Evolutionary conservation across 495 filamentous ascomycete species (phyloP).

Genomic region (Hyaloscypha variabilis): DNA sequence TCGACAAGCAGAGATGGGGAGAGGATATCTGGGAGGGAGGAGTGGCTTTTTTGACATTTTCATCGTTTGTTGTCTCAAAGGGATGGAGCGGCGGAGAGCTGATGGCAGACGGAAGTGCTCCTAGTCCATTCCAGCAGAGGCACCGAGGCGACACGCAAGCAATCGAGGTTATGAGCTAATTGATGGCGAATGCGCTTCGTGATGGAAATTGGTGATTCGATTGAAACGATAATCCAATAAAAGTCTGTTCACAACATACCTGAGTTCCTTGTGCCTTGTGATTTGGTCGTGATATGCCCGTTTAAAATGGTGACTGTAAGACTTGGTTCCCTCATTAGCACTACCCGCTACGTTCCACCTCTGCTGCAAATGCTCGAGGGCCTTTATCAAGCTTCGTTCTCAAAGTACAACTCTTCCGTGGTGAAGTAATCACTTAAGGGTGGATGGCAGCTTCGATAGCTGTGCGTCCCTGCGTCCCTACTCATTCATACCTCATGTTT

Average conservation of each 20-base stretch:
- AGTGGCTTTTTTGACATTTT: slow-evolving; percentile 26
- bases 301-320: too few species aligned
- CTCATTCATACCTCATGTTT: too few species aligned
- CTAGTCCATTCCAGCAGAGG: slow-evolving; percentile 32
- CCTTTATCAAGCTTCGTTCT: too few species aligned
- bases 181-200: slow-evolving; percentile 15
- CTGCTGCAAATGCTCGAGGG: too few species aligned
- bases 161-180: slow-evolving; percentile 5
- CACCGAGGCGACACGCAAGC: slow-evolving; percentile 16
- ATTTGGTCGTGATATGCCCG: neutral
- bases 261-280: neutral
- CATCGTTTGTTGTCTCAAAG: slow-evolving; percentile 23
- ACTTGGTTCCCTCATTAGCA: too few species aligned
- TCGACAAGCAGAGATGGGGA: slow-evolving; percentile 1
- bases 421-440: too few species aligned
- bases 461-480: too few species aligned
- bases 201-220: slow-evolving; percentile 15
- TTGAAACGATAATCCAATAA: slow-evolving; percentile 20
- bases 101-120: slow-evolving; percentile 36
- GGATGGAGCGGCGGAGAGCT: slow-evolving; percentile 16
- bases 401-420: too few species aligned
- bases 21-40: slow-evolving; percentile 9
- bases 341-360: too few species aligned
- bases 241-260: slow-evolving; percentile 17
- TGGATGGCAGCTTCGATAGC: too few species aligned